Conservation (phyloP, 2,329 filamentous ascomycete genomes). For the Ophiostoma pallidulum region DNA sequence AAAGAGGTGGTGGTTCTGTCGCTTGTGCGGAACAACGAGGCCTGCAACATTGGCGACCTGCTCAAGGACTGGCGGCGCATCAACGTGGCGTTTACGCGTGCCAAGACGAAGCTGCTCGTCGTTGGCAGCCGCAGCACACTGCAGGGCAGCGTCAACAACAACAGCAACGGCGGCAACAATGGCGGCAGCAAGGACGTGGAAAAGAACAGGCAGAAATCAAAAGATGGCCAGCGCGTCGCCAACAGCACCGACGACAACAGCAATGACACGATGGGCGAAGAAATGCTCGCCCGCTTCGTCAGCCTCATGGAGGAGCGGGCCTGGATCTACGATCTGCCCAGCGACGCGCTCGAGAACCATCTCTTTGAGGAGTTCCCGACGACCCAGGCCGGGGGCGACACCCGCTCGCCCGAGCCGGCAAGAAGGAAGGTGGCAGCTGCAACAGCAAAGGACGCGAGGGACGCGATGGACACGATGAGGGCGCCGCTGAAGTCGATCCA, state of each 20-base stretch:
- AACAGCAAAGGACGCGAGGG: neutral
- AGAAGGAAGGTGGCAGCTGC: too few species aligned
- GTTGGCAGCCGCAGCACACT: conserved; percentile 75
- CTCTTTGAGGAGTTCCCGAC: conserved; percentile 47
- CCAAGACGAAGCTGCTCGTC: conserved; percentile 83
- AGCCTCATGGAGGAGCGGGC: conserved; percentile 62
- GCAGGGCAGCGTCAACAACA: conserved; percentile 25
- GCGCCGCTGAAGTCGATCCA: neutral
- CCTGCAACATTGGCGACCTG: conserved; percentile 76
- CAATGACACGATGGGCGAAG: conserved; percentile 44
- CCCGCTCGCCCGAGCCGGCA: conserved; percentile 18
- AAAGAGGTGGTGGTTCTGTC: conserved; percentile 86
- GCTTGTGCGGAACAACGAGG: conserved; percentile 79
- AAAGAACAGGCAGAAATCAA: too few species aligned
- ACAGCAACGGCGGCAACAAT: conserved; percentile 43
- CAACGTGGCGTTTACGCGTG: conserved; percentile 91
- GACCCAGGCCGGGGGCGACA: conserved; percentile 7
- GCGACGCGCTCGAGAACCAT: conserved; percentile 56
- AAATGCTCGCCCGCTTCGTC: conserved; percentile 70
- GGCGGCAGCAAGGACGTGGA: conserved; percentile 29
- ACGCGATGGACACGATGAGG: too few species aligned
- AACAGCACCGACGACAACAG: conserved; percentile 39
- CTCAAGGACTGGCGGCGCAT: conserved; percentile 86
- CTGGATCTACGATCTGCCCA: conserved; percentile 72
- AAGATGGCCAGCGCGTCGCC: too few species aligned